A percentile compares a stretch with the other conserved stretches of the same genome.
phyloP scores from a whole-genome alignment of 1,284 basidiomycete genomes.

The Fomitopsis schrenkii region DNA sequence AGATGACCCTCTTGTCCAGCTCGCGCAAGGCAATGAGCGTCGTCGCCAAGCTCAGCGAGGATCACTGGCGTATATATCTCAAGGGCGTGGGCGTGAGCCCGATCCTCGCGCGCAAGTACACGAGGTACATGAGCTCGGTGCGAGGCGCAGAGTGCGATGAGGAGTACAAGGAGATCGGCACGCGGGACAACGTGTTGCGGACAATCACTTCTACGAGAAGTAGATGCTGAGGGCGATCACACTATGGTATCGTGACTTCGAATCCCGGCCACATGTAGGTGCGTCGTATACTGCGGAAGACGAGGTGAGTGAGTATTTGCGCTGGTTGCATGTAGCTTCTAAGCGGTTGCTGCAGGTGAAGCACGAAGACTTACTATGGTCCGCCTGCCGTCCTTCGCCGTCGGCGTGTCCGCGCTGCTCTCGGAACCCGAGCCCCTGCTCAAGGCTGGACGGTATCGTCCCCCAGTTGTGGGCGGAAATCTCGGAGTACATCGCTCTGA shows the following conservation, averaged over 20 bases:
- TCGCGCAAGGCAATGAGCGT: conserved; percentile 97
- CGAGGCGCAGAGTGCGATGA: conserved; percentile 30
- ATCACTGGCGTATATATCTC: conserved; percentile 73
- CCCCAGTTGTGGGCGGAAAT: conserved; percentile 98
- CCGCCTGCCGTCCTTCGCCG: conserved; percentile 74
- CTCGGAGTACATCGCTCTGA: conserved; percentile 85
- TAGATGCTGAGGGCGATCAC: conserved; percentile 93
- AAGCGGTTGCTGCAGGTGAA: conserved; percentile 44
- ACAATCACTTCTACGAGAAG: conserved; percentile 96
- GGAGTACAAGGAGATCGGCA: conserved; percentile 52
- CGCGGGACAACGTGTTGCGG: conserved; percentile 75
- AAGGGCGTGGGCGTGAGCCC: conserved; percentile 89
- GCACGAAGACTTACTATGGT: conserved; percentile 72
- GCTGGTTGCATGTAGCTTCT: not conserved
- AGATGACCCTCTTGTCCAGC: conserved; percentile 95
- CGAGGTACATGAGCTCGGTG: conserved; percentile 66
- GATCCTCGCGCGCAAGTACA: conserved; percentile 75
- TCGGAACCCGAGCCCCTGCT: conserved; percentile 84
- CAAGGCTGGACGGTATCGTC: conserved; percentile 78
- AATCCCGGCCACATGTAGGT: conserved; percentile 77
- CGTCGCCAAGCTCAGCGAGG: conserved; percentile 56
- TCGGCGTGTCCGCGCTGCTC: conserved; percentile 86
- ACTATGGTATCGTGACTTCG: conserved; percentile 88
- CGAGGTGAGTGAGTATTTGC: conserved; percentile 37
- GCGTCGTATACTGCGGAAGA: conserved; percentile 41